These are phyloP conservation scores for Sugiyamaella chiloensis DNA, from an alignment of 805 yeast genomes.

Conservation along the genomic window DNA sequence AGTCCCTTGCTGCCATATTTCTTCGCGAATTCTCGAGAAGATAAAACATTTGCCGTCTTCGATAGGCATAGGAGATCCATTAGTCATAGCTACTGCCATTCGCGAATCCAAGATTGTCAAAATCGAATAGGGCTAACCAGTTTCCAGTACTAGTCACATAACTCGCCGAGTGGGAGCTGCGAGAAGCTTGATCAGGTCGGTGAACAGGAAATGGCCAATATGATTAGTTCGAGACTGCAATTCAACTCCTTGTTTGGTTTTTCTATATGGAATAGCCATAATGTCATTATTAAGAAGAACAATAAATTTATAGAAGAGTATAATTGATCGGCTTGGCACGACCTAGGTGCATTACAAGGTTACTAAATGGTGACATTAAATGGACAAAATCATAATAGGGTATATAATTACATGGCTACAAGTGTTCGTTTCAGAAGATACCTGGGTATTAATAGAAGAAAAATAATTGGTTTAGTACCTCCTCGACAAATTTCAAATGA, in stretches of 20 bases:
- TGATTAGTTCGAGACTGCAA: conserved; percentile 79
- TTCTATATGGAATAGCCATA: conserved; percentile 64
- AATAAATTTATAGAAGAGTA: conserved; percentile 17
- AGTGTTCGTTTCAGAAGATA: too few relatives aligned
- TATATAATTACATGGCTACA: too few relatives aligned
- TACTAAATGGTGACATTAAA: too few relatives aligned
- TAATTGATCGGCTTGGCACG: conserved; percentile 13
- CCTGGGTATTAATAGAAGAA: too few relatives aligned
- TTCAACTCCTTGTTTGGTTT: conserved; percentile 69
- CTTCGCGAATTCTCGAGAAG: conserved; percentile 3
- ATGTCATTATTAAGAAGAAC: conserved; percentile 68
- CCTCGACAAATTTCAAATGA: too few relatives aligned
- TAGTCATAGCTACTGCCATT: conserved; percentile 9
- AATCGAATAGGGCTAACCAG: conserved; percentile 4
- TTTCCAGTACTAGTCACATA: conserved; percentile 6
- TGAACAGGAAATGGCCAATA: conserved; percentile 67
- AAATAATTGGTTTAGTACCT: too few relatives aligned
- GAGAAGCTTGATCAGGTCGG: conserved; percentile 36
- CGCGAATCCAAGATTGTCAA: conserved; percentile 10
- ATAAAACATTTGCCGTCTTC: conserved; percentile 14
- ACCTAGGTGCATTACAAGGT: too few relatives aligned
- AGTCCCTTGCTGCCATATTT: conserved; percentile 8
- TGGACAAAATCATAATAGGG: too few relatives aligned
- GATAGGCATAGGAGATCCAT: conserved; percentile 16
- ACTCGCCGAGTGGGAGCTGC: conserved; percentile 6